A percentile compares a stretch with the other conserved stretches of the same genome.
Conservation (phyloP, 2,329 filamentous ascomycete species). For the Aspergillus persii region DNA sequence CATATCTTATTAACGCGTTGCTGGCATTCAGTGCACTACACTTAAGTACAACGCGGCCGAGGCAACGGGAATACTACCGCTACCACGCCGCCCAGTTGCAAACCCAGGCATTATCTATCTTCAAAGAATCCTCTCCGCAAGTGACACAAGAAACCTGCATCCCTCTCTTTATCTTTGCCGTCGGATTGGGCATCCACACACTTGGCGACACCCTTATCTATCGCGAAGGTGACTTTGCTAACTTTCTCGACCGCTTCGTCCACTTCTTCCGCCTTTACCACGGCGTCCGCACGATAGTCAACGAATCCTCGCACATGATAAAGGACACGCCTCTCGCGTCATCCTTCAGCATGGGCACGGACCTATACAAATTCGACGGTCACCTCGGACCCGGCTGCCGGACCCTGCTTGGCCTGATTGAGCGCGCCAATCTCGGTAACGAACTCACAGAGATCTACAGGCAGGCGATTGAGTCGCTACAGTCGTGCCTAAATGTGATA, state of each 20-base stretch:
- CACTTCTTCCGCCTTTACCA: slow-evolving; percentile 26
- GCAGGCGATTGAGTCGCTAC: slow-evolving; percentile 9
- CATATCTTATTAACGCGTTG: slow-evolving; percentile 50
- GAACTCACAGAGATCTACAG: slow-evolving; percentile 4
- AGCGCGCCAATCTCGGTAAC: slow-evolving; percentile 3
- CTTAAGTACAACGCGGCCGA: slow-evolving; percentile 33
- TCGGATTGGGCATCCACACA: slow-evolving; percentile 35
- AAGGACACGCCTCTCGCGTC: slow-evolving; percentile 13
- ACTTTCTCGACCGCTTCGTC: slow-evolving; percentile 28
- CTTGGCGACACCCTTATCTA: slow-evolving; percentile 49
- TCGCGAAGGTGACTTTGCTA: slow-evolving; percentile 38
- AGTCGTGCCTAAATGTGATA: slow-evolving; percentile 4
- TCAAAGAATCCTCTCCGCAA: slow-evolving; percentile 10
- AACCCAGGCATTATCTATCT: slow-evolving; percentile 20
- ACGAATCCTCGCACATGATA: slow-evolving; percentile 14
- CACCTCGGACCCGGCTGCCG: slow-evolving; percentile 1
- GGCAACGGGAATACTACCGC: slow-evolving; percentile 34
- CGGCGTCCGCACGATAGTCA: slow-evolving; percentile 21
- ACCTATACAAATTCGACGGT: not conserved
- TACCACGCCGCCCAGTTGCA: slow-evolving; percentile 39
- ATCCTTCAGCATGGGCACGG: slow-evolving; percentile 1
- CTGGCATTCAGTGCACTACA: slow-evolving; percentile 49
- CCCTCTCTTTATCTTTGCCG: slow-evolving; percentile 23
- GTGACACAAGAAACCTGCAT: slow-evolving; percentile 17
- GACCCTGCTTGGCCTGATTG: slow-evolving; percentile 9